Evolutionary conservation across 1,139 yeast genomes (phyloP).

Genomic region (Candida tropicalis): DNA sequence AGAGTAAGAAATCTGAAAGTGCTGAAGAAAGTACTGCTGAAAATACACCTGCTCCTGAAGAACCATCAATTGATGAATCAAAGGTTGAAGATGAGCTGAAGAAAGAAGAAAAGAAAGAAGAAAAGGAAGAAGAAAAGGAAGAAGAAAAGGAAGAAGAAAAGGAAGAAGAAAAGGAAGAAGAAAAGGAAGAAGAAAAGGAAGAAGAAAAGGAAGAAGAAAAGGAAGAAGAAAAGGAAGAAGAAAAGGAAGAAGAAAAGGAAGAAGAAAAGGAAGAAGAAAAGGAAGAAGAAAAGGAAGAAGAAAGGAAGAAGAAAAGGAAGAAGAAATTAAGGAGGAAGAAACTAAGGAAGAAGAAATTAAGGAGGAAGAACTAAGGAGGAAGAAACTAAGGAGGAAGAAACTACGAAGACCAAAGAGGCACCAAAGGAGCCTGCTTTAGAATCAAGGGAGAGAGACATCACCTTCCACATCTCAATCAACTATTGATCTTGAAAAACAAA

Average conservation of each 20-base stretch:
- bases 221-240: constrained; percentile 7
- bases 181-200: background rate
- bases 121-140: constrained; percentile 14
- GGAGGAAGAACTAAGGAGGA: too few species aligned
- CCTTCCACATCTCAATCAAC: background rate
- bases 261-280: constrained; percentile 5
- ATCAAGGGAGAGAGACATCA: background rate
- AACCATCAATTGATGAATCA: background rate
- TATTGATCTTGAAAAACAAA: constrained; percentile 25
- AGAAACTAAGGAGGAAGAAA: too few species aligned
- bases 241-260: background rate
- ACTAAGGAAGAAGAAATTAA: too few species aligned
- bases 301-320: too few species aligned
- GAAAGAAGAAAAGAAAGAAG: constrained; percentile 16
- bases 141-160: constrained; percentile 15
- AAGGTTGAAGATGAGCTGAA: constrained; percentile 10
- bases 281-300: background rate
- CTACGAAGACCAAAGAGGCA: too few species aligned
- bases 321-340: too few species aligned
- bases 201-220: constrained; percentile 4
- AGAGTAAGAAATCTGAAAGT: constrained; percentile 16
- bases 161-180: constrained; percentile 10
- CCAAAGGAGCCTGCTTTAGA: too few species aligned
- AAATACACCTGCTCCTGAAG: constrained; percentile 14
- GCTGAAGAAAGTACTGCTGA: constrained; percentile 17